Base-by-base conservation (phyloP, 2,329 filamentous ascomycete species). In the Colletotrichum incanum region DNA sequence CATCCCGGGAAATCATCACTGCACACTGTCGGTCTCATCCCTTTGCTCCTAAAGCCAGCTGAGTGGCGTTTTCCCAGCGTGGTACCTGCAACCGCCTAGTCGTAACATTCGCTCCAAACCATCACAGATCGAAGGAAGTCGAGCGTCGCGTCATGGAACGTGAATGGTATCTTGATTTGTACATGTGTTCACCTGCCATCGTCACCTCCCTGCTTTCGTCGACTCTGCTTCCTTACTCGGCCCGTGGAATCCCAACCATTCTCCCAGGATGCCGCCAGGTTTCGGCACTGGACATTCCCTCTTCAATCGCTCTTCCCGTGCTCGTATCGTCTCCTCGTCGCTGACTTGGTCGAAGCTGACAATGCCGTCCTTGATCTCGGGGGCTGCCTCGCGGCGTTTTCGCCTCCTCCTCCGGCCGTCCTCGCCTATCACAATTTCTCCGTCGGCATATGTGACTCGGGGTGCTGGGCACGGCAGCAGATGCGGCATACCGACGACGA, bases 271-370 rank as follows among this genome's bases (percentile, higher is more conserved):
- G 3, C 95, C 95, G 41, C 91, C 88, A 0, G 96, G 96, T 82
- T 98, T 98, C 6, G 96, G 96, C 16, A 99, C 91, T 0, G 96
- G 96, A 79, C 96, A 99, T 80, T 97, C 94, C 77, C 94, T 89
- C 78, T 87, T 87, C 56, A 83, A 79, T 65, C 84, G 86, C 81
- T 86, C 75, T 78, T 84, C 74, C 58, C 73, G 52, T n/a, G 70
- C 45, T 58, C 74, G 55, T 71, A 70, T 14, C 75, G 67, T 73
- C 74, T 85, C 79, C 76, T 86, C 83, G 41, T 79, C 78, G 59
- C 79, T 78, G 65, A 78, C 76, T 66, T 82, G 78, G 73, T 82
- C 80, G 75, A 89, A 89, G 65, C 87, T 85, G 5, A 85, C 86
- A 39, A 88, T 83, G 49, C 84, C 84, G 72, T 86, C 82, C 77